Conservation (phyloP, 2,329 filamentous ascomycete genomes). For the Pseudocercospora musae region DNA sequence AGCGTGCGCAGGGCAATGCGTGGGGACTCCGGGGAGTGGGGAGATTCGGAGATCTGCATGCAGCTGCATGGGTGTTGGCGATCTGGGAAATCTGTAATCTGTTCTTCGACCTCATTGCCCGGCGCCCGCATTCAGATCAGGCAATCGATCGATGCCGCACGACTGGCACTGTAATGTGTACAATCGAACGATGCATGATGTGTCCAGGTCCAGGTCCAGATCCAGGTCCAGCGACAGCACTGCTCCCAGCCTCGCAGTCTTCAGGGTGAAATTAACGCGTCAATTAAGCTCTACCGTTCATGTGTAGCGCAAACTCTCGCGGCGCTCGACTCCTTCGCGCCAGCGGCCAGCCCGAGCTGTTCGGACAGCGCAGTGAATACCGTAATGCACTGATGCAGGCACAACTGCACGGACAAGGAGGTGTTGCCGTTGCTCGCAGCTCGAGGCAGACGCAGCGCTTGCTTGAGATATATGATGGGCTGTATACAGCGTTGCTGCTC, state of each 20-base stretch:
- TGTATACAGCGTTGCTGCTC: background rate
- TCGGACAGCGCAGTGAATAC: background rate
- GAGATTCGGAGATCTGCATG: background rate
- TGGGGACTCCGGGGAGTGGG: too few species aligned
- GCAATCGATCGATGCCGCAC: too few species aligned
- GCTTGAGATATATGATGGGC: too few species aligned
- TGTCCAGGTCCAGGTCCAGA: too few species aligned
- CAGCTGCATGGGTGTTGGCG: background rate
- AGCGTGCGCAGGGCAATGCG: background rate
- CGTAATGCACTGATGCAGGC: background rate
- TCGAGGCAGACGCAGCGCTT: background rate
- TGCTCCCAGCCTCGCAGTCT: background rate
- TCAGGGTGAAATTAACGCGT: background rate
- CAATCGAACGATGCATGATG: background rate
- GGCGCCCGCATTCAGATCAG: too few species aligned
- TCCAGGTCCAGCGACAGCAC: background rate
- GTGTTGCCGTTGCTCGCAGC: background rate
- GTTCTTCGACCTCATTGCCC: background rate
- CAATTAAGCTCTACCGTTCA: background rate
- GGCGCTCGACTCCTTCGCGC: background rate
- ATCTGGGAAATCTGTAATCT: background rate
- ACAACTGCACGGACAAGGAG: constrained; percentile 3
- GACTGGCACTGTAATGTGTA: too few species aligned
- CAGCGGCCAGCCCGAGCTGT: background rate
- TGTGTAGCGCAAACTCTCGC: background rate